Base-by-base conservation (phyloP, 768 basidiomycete species). In the Ramaria sp. region DNA sequence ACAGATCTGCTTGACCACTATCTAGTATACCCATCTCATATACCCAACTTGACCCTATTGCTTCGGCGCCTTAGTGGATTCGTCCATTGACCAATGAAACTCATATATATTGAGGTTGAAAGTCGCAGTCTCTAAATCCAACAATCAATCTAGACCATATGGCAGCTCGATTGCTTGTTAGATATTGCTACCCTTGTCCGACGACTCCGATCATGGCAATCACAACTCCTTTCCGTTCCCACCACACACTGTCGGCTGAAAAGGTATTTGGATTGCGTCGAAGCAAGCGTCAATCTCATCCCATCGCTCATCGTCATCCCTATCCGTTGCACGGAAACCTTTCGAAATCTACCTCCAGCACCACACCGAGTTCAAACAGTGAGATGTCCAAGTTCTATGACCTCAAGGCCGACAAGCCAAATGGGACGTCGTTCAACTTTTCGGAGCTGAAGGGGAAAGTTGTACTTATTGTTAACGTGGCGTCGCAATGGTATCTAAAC, bases 401-500 rank as follows among this genome's bases (percentile, higher is more conserved):
- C 49, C 75, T 90, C 63, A 84, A 85, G 64, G 81, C 84, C 19
- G 79, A 81, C 39, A 70, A 78, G 30, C 84, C 86, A 0, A 72
- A 72, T 38, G 77, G 73, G 30, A 72, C 81, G 60, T 66, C 69
- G 9, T 86, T 75, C 58, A 77, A 82, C 59, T 89, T 91, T 62
- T 74, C 77, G 7, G 73, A 87, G 55, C 70, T 91, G 61, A 83
- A 83, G 66, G 88, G 85, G 42, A 66, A 66, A 50, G 80, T 83
- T 17, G 85, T 88, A 39, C 75, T 91, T 41, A 73, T 91, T 57
- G 87, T 90, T 53, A 91, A 91, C 64, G 77, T 79, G 53, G 88
- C 88, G 27, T 88, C 86, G 12, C 72, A 79, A 63, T 91, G 88
- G 87, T 84, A 60, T 39, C 76, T 66, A 10, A 19, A 64, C 1